Percentiles rank a stretch among this genome's conserved stretches.
Conservation (phyloP, 2,329 filamentous ascomycete genomes). For the Fusarium transvaalense region DNA sequence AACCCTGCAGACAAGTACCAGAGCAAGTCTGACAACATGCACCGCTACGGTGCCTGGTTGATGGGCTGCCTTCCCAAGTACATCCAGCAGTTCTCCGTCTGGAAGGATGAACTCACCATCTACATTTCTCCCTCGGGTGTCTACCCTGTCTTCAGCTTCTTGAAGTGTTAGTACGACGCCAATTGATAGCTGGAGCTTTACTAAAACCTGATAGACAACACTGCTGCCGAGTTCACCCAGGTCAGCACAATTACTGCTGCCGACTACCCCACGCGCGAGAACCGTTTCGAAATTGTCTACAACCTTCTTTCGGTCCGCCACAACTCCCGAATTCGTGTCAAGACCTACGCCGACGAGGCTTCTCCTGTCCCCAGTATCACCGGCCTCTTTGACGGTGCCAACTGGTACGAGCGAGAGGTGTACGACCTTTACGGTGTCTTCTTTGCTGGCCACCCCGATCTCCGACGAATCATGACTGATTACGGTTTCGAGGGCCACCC, state of each 20-base stretch:
- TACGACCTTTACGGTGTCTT: conserved; percentile 99
- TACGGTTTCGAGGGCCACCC: conserved; percentile 99
- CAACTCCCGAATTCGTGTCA: conserved; percentile 96
- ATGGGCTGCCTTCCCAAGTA: conserved; percentile 98
- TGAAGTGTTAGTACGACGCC: conserved; percentile 73
- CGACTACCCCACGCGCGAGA: conserved; percentile 94
- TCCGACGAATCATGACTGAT: conserved; percentile 98
- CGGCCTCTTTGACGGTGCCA: conserved; percentile 89
- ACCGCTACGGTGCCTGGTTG: conserved; percentile 95
- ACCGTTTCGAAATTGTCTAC: conserved; percentile 98
- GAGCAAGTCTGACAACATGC: conserved; percentile 86
- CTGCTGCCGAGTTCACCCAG: conserved; percentile 95
- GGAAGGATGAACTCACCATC: conserved; percentile 98
- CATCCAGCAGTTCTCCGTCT: conserved; percentile 98
- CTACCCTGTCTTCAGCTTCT: conserved; percentile 91
- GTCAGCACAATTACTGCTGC: conserved; percentile 92
- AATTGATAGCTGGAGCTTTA: conserved; percentile 5
- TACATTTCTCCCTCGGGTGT: conserved; percentile 91
- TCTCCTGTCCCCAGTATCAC: conserved; percentile 92
- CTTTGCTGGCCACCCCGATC: conserved; percentile 93
- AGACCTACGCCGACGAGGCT: conserved; percentile 98
- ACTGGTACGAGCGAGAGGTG: conserved; percentile 98
- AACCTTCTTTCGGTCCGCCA: conserved; percentile 95
- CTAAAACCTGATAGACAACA: conserved; percentile 75
- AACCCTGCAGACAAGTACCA: conserved; percentile 95